Percentiles rank a stretch among this genome's conserved stretches.
phyloP scores from a whole-genome alignment of 1,139 yeast species.

The Groenewaldozyma auringiensis region DNA sequence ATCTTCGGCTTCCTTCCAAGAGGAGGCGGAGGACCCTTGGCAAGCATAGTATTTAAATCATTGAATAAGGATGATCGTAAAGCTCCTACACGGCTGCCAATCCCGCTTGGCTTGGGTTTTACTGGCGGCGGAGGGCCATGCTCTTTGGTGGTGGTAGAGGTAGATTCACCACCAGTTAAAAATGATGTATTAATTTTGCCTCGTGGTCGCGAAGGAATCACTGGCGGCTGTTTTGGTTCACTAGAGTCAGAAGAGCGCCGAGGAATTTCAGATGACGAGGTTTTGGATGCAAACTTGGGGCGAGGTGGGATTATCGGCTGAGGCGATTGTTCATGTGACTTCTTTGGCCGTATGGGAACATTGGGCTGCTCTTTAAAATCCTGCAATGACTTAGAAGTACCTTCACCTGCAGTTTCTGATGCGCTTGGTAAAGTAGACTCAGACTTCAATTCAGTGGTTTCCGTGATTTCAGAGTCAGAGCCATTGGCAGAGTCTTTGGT shows the following conservation, averaged over 20 bases:
- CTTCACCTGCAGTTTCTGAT: conserved; percentile 1
- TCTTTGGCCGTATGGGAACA: conserved; percentile 15
- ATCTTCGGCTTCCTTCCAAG: conserved; percentile 18
- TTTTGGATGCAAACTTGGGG: background rate
- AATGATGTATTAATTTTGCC: conserved; percentile 10
- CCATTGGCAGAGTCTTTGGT: conserved; percentile 1
- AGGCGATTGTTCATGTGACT: conserved; percentile 8
- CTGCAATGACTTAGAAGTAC: background rate
- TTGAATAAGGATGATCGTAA: conserved; percentile 29
- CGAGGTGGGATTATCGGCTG: background rate
- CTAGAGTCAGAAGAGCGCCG: too few species aligned
- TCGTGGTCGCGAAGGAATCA: background rate
- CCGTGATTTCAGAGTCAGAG: conserved; percentile 2
- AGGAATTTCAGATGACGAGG: too few species aligned
- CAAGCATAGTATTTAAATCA: conserved; percentile 28
- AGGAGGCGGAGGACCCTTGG: conserved; percentile 30
- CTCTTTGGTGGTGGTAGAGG: conserved; percentile 11
- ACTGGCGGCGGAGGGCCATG: conserved; percentile 18
- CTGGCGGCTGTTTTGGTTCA: too few species aligned
- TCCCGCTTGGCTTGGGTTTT: conserved; percentile 18
- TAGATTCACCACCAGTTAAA: conserved; percentile 4
- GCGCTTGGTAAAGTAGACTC: conserved; percentile 2
- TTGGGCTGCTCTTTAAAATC: conserved; percentile 13
- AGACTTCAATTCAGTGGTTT: conserved; percentile 1
- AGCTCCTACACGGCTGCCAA: conserved; percentile 26